phyloP scores from a whole-genome alignment of 495 filamentous ascomycete genomes.

The Cudoniella acicularis region DNA sequence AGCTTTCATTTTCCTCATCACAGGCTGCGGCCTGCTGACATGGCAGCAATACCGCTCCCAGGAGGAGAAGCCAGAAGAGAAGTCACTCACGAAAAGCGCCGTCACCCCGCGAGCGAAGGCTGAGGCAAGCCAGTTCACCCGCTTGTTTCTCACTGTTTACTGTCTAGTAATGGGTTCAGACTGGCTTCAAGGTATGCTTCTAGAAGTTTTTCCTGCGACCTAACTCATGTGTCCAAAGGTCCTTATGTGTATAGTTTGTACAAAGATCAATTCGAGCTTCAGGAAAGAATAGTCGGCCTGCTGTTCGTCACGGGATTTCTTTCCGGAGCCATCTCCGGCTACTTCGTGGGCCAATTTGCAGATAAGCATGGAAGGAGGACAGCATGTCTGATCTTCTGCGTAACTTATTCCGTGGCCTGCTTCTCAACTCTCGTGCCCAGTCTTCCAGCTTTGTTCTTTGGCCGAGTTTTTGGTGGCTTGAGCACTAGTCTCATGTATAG shows the following conservation, averaged over 20 bases:
- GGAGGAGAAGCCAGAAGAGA: conserved; percentile 9
- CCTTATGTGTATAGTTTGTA: conserved; percentile 55
- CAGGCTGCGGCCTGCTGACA: conserved; percentile 17
- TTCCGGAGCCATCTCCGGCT: conserved; percentile 45
- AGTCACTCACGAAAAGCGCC: conserved; percentile 4
- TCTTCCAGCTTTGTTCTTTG: conserved; percentile 41
- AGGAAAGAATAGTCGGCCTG: conserved; percentile 40
- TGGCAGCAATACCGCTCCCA: conserved; percentile 20
- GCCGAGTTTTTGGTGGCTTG: conserved; percentile 52
- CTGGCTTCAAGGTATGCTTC: conserved; percentile 45
- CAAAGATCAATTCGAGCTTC: conserved; percentile 43
- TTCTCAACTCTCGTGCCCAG: conserved; percentile 40
- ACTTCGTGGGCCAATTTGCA: conserved; percentile 45
- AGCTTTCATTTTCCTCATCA: conserved; percentile 16
- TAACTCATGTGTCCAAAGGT: conserved; percentile 25
- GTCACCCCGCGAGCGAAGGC: conserved; percentile 19
- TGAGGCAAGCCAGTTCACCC: conserved; percentile 32
- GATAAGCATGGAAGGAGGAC: conserved; percentile 47
- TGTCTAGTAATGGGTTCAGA: conserved; percentile 49
- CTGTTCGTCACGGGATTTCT: conserved; percentile 52
- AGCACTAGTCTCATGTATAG: conserved; percentile 52
- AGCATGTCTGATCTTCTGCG: conserved; percentile 49
- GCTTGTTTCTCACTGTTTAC: conserved; percentile 43
- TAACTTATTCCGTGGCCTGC: conserved; percentile 46
- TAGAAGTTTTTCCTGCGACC: neutral